These are phyloP conservation scores for Aspergillus carbonarius DNA, from an alignment of 2,329 filamentous ascomycete species.

Conservation along the genomic window DNA sequence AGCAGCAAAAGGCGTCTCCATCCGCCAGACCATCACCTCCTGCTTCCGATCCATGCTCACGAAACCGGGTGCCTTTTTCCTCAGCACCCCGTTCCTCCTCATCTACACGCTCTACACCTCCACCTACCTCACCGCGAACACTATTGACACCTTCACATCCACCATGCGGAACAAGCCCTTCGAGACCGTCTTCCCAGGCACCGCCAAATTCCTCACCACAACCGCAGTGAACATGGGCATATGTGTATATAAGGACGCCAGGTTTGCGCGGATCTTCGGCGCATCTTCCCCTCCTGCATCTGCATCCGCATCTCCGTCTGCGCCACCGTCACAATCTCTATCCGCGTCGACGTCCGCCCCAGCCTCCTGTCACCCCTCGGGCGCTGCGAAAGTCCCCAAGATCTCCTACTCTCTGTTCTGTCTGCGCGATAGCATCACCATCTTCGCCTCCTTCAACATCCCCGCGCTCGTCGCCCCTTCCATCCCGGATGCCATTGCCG, in stretches of 20 bases:
- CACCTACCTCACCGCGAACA: slow-evolving; percentile 87
- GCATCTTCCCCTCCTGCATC: slow-evolving; percentile 51
- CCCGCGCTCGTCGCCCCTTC: slow-evolving; percentile 73
- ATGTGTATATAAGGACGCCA: slow-evolving; percentile 85
- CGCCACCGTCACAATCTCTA: slow-evolving; percentile 2
- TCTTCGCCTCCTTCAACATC: slow-evolving; percentile 90
- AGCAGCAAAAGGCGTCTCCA: slow-evolving; percentile 45
- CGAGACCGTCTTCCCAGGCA: slow-evolving; percentile 65
- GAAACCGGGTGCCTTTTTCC: slow-evolving; percentile 44
- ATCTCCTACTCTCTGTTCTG: slow-evolving; percentile 78
- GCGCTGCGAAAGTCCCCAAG: slow-evolving; percentile 56
- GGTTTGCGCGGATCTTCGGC: slow-evolving; percentile 81
- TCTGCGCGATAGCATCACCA: slow-evolving; percentile 78
- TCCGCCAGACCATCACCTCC: slow-evolving; percentile 41
- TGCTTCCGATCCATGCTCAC: slow-evolving; percentile 42
- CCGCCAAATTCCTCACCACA: slow-evolving; percentile 77
- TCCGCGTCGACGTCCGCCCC: slow-evolving; percentile 13
- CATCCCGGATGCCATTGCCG: slow-evolving; percentile 56
- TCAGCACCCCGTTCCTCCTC: slow-evolving; percentile 50
- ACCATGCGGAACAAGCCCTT: slow-evolving; percentile 61
- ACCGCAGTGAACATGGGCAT: slow-evolving; percentile 79
- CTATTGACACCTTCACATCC: slow-evolving; percentile 76
- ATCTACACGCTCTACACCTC: slow-evolving; percentile 71
- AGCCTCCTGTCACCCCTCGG: slow-evolving; percentile 25
- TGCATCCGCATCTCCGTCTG: slow-evolving; percentile 16